phyloP scores from a whole-genome alignment of 1,139 yeast genomes.

The Saccharomyces hybrid region DNA sequence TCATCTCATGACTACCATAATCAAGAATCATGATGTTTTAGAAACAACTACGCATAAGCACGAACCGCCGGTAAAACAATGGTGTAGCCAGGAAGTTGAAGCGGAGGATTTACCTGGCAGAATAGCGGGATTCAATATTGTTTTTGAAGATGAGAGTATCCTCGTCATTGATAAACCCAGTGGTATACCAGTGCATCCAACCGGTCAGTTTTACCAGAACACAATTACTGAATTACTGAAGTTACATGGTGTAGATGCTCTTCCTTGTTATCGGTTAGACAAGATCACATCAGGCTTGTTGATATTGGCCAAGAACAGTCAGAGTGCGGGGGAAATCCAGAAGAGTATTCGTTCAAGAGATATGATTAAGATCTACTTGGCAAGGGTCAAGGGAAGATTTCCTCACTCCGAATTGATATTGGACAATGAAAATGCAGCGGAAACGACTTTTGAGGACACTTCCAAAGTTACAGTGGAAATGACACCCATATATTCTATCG shows the following conservation, averaged over 20 bases:
- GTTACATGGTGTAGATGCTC: conserved; percentile 31
- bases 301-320: conserved; percentile 46
- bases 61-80: conserved; percentile 47
- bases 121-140: conserved; percentile 23
- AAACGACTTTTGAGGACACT: conserved; percentile 18
- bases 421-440: not conserved
- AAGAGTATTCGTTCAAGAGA: conserved; percentile 36
- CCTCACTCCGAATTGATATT: conserved; percentile 32
- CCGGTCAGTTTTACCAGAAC: conserved; percentile 55
- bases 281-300: conserved; percentile 68
- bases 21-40: conserved; percentile 43
- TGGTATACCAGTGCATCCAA: conserved; percentile 77
- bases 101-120: conserved; percentile 8
- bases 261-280: conserved; percentile 66
- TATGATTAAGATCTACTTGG: conserved; percentile 43
- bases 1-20: conserved; percentile 11
- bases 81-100: conserved; percentile 19
- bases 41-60: conserved; percentile 47
- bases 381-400: conserved; percentile 55
- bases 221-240: conserved; percentile 54
- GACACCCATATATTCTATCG: conserved; percentile 60
- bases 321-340: conserved; percentile 41
- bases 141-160: conserved; percentile 42
- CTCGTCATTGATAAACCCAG: conserved; percentile 65
- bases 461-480: conserved; percentile 38